Conservation (phyloP, 2,329 filamentous ascomycete species). For the Epicoccum nigrum region DNA sequence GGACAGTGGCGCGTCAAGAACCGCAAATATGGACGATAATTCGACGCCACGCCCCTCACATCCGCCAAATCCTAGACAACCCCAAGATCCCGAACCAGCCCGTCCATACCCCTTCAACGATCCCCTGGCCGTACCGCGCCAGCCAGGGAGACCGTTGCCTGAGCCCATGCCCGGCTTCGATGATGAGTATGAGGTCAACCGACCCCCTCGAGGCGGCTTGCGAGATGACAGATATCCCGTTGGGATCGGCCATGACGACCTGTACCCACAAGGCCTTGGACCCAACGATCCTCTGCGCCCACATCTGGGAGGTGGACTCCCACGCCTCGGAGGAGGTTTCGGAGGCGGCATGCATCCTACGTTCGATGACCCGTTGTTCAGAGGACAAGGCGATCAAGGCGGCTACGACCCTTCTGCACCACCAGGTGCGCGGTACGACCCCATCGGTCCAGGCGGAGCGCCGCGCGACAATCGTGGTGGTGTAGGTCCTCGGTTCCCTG, state of each 20-base stretch:
- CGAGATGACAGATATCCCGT: conserved; percentile 62
- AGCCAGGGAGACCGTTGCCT: conserved; percentile 67
- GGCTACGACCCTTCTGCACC: conserved; percentile 75
- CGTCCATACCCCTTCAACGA: conserved; percentile 72
- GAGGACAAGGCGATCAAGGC: conserved; percentile 58
- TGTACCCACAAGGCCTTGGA: conserved; percentile 85
- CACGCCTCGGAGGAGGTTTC: conserved; percentile 63
- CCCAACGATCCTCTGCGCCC: conserved; percentile 81
- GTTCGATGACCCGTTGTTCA: conserved; percentile 88
- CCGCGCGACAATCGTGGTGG: conserved; percentile 46
- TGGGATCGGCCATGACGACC: conserved; percentile 81
- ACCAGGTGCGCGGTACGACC: conserved; percentile 91
- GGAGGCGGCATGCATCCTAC: conserved; percentile 93
- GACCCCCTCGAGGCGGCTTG: conserved; percentile 63
- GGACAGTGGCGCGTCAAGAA: conserved; percentile 36
- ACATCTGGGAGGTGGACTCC: conserved; percentile 66
- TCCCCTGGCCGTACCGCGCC: conserved; percentile 65
- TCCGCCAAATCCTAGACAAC: conserved; percentile 52
- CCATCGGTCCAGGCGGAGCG: conserved; percentile 64
- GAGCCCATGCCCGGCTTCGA: conserved; percentile 91
- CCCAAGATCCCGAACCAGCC: conserved; percentile 62
- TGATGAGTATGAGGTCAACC: conserved; percentile 84
- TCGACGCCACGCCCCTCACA: conserved; percentile 13
- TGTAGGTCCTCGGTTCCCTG: conserved; percentile 39
- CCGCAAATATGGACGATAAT: conserved; percentile 41